Conservation (phyloP, 495 filamentous ascomycete genomes). For the Saxophila tyrrhenica region DNA sequence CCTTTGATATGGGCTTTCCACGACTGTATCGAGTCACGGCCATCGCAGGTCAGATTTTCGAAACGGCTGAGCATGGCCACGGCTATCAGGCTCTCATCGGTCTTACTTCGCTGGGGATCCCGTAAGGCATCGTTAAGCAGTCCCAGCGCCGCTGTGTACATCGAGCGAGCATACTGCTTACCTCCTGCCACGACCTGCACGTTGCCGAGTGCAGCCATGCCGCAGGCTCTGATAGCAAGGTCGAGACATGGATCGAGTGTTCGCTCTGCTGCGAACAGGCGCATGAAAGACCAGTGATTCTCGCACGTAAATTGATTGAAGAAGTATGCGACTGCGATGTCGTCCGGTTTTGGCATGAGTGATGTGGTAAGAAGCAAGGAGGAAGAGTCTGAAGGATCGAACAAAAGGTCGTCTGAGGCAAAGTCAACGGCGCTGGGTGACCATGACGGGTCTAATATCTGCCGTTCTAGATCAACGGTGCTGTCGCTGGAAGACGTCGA, state of each 20-base stretch:
- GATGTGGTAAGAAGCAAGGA: neutral
- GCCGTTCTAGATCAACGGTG: neutral
- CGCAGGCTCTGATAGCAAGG: conserved; percentile 17
- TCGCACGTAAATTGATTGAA: conserved; percentile 15
- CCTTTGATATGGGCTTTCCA: conserved; percentile 20
- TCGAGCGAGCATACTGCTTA: conserved; percentile 6
- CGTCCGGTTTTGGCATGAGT: conserved; percentile 1
- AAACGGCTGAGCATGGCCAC: conserved; percentile 17
- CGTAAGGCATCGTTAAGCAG: conserved; percentile 11
- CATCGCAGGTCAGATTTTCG: conserved; percentile 19
- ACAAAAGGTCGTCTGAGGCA: neutral
- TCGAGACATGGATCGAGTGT: conserved; percentile 10
- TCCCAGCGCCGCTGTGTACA: conserved; percentile 15
- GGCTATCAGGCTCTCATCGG: conserved; percentile 13
- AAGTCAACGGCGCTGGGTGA: neutral
- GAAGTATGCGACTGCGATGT: conserved; percentile 13
- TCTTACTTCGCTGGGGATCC: conserved; percentile 11
- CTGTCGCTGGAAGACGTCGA: neutral
- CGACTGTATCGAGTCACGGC: conserved; percentile 5
- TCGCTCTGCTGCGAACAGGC: neutral
- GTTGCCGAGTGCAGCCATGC: conserved; percentile 15
- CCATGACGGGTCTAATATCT: neutral
- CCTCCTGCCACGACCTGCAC: conserved; percentile 5
- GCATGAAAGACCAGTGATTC: conserved; percentile 11
- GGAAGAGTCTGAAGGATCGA: neutral